These are phyloP conservation scores for Dalbergia cultrata DNA, from an alignment of 306 rosid species.

Conservation along the genomic window DNA sequence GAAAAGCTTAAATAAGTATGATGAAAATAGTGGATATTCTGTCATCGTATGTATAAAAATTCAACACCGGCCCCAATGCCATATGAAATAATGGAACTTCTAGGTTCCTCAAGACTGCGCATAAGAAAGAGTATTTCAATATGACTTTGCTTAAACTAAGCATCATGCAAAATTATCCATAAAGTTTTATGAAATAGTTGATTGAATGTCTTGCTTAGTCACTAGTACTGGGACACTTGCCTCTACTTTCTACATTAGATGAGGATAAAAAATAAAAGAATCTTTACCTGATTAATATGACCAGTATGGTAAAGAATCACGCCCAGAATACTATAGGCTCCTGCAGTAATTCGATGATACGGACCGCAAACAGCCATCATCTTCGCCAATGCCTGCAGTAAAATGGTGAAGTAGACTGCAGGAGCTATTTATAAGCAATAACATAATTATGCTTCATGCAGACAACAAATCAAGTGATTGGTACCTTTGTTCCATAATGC, in stretches of 20 bases:
- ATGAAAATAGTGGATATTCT: slow-evolving; percentile 14
- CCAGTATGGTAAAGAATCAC: slow-evolving; percentile 99
- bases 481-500: slow-evolving; percentile 91
- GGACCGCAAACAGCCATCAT: slow-evolving; percentile 97
- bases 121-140: too few relatives aligned
- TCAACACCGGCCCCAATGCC: too few relatives aligned
- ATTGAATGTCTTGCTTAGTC: not conserved
- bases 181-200: too few relatives aligned
- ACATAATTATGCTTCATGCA: slow-evolving; percentile 12
- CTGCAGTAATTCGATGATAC: slow-evolving; percentile 91
- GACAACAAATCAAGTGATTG: slow-evolving; percentile 25
- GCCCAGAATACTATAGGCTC: slow-evolving; percentile 93
- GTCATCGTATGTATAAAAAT: not conserved
- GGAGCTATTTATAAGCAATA: not conserved
- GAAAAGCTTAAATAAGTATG: slow-evolving; percentile 4
- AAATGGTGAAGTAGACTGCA: slow-evolving; percentile 37
- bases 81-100: too few relatives aligned
- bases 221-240: not conserved
- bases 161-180: not conserved
- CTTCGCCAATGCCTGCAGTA: slow-evolving; percentile 81
- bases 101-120: too few relatives aligned
- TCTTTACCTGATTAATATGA: slow-evolving; percentile 86
- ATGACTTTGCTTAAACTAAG: not conserved
- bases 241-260: slow-evolving; percentile 23
- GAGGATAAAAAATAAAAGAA: slow-evolving; percentile 15